Evolutionary conservation across 2,329 filamentous ascomycete species (phyloP), one percentile per base, ranked within the genome.

Genomic region (Sporothrix pseudoabietina): DNA sequence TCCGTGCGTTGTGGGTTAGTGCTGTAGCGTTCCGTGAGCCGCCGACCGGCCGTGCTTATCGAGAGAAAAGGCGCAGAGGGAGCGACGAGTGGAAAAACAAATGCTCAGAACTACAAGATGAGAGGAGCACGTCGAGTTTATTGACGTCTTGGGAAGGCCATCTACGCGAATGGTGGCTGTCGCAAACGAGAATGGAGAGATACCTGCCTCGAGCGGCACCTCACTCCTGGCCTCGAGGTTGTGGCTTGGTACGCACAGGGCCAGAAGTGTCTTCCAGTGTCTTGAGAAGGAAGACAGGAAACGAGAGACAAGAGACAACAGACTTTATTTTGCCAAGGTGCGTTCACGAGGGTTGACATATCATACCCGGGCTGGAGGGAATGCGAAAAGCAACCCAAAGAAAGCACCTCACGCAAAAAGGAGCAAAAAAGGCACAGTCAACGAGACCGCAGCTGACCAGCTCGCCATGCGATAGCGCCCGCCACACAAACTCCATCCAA

Each of bases 1-100:
- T 74, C 72, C 72, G 72, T 72, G 65, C 70, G 63, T 71, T 54
- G 54, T 32, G 69, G 69, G 5, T 54, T 71, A 71, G 69, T 49
- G 39, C 69, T 63, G 69, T 65, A 59, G 69, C 57, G 69, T 71
- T 65, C 69, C 69, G 69, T 65, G 57, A 63, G 69, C 55, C 69
- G 69, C 69, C 69, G 71, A 57, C 59, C 32, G 35, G 57, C 70
- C 35, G 26, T 35, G 19, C 59, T 57, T 72, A 57, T 65, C 71
- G 52, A 65, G 57, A 47, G 32, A 63, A 71, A 39, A 16, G 9
- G 68, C 52, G 66, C 66, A 49, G 41, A 49, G 22, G 8, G 22
- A 10, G 12, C 44, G 39, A 55, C 16, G 19, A 5, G n/a, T 9
- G 1, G 39, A 41, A n/a, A 69, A 49, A 49, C 63, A 49, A 30